Conservation (phyloP, 2,329 filamentous ascomycete genomes). For the Beauveria caledonica region DNA sequence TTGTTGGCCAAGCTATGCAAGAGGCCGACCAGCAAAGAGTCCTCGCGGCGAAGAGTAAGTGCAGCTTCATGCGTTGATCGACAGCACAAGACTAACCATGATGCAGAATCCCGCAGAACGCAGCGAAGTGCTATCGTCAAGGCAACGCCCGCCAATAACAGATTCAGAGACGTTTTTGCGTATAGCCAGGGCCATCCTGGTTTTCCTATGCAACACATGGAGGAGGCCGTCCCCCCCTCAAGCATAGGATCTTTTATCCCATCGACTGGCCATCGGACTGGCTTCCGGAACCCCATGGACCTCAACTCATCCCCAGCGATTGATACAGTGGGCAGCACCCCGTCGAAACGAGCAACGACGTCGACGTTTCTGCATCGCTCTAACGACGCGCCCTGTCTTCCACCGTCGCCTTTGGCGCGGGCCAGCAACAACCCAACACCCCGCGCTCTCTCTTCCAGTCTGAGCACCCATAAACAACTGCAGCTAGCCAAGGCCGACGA, state of each 20-base stretch:
- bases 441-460: conserved; percentile 13
- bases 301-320: conserved; percentile 21
- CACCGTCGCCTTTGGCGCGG: conserved; percentile 29
- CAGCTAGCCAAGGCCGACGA: conserved; percentile 11
- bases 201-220: conserved; percentile 17
- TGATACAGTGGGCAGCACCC: conserved; percentile 11
- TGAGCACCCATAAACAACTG: neutral
- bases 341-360: conserved; percentile 12
- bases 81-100: conserved; percentile 19
- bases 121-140: conserved; percentile 41
- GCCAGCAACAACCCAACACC: conserved; percentile 15
- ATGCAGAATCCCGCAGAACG: conserved; percentile 45
- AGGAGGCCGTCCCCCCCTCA: conserved; percentile 29
- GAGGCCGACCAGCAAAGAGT: conserved; percentile 58
- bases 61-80: neutral
- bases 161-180: conserved; percentile 44
- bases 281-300: conserved; percentile 24
- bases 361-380: conserved; percentile 22
- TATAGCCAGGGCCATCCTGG: conserved; percentile 19
- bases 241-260: conserved; percentile 31
- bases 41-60: conserved; percentile 41
- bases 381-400: conserved; percentile 22
- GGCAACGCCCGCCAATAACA: conserved; percentile 47
- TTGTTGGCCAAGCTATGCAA: conserved; percentile 58
- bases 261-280: conserved; percentile 31